Conservation (phyloP, 371 early-diverging fungal genomes). For the Smittium culicis region DNA sequence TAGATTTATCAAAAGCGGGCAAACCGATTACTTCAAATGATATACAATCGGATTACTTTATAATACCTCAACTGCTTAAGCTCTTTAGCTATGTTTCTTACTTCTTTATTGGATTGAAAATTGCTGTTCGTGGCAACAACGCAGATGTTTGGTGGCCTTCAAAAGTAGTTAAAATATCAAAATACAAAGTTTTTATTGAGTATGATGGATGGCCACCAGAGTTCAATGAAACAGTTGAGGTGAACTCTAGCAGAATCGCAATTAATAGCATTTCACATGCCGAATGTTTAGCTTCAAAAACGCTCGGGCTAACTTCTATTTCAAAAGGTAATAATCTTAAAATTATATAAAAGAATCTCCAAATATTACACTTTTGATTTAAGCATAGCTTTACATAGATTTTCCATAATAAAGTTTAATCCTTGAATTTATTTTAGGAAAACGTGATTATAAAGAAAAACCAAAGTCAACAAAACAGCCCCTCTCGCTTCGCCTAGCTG, state of each 20-base stretch:
- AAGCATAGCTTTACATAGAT: neutral
- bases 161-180: neutral
- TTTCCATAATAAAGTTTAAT: too few relatives aligned
- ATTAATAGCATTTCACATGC: neutral
- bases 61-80: constrained; percentile 2
- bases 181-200: constrained; percentile 1
- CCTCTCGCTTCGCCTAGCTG: constrained; percentile 25
- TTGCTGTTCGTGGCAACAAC: constrained; percentile 7
- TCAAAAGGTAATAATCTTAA: neutral
- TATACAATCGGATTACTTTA: neutral
- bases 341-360: neutral
- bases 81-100: neutral
- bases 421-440: neutral
- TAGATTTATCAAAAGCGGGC: neutral
- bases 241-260: constrained; percentile 7
- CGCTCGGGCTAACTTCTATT: neutral
- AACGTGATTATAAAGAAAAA: neutral
- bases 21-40: neutral
- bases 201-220: constrained; percentile 13
- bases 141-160: constrained; percentile 2
- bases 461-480: constrained; percentile 12
- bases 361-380: neutral
- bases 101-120: neutral
- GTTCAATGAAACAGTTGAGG: constrained; percentile 9
- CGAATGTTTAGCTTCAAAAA: neutral